These are phyloP conservation scores for Backusella luteola DNA, from an alignment of 192 early-diverging fungal genomes.

Conservation along the genomic window DNA sequence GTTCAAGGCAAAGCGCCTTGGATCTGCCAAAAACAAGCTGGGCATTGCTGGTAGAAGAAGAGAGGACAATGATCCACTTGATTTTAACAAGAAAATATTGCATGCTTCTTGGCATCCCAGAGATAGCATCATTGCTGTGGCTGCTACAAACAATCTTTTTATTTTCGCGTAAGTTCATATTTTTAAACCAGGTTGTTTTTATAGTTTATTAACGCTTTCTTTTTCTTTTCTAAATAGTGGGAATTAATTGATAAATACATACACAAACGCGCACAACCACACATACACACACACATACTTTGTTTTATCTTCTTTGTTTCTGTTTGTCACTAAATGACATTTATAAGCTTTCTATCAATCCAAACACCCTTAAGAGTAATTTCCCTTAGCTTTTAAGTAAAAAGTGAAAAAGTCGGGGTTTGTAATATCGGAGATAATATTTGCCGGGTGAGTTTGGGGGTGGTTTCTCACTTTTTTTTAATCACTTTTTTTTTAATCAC, in stretches of 20 bases:
- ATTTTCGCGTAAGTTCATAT: constrained; percentile 51
- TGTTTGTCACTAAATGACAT: neutral
- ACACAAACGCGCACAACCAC: neutral
- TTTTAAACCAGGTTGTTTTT: too few species aligned
- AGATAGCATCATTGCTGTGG: constrained; percentile 85
- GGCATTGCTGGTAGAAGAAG: constrained; percentile 38
- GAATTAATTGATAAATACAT: neutral
- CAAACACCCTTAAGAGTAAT: too few species aligned
- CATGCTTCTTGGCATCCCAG: constrained; percentile 91
- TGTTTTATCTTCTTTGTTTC: neutral
- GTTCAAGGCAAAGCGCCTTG: constrained; percentile 83
- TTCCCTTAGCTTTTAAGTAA: too few species aligned
- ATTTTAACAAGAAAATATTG: constrained; percentile 86
- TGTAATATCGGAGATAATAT: too few species aligned
- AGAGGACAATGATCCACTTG: constrained; percentile 73
- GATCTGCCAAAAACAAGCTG: constrained; percentile 77
- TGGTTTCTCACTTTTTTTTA: too few species aligned
- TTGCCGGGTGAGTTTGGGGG: too few species aligned
- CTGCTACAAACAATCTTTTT: constrained; percentile 91
- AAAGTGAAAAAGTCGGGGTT: too few species aligned
- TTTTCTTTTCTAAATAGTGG: neutral
- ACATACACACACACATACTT: neutral
- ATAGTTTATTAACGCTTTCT: neutral
- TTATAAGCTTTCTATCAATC: neutral
- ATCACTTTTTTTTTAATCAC: too few species aligned